Evolutionary conservation across 2,329 filamentous ascomycete genomes (phyloP), one percentile per base, ranked within the genome.

Genomic region (Chalaropsis thielavioides): DNA sequence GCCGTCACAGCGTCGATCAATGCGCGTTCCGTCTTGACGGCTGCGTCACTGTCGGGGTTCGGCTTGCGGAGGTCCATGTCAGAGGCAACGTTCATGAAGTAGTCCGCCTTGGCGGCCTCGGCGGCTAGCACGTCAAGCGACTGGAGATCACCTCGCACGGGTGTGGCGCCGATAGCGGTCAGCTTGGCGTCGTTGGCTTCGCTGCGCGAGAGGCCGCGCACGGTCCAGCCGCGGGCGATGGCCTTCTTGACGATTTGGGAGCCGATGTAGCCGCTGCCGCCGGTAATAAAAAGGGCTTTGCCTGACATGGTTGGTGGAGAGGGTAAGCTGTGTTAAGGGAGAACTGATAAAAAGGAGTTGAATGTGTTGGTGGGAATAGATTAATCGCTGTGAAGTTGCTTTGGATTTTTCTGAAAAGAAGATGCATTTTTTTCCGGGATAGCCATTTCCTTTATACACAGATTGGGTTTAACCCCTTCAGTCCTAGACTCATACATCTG

Each of bases 11-110:
- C 74, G 56, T 73, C 70, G 6, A 77, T 68, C 4, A 74, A 75
- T 0, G 71, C 73, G 4, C 69, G 70, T 64, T 78, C 75, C 40
- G 71, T 71, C 38, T 67, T 64, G 17, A 72, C 60, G 4, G 71
- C 68, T 3, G 71, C 62, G 13, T 71, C 68, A 35, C 70, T 72
- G 2, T 70, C 69, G 62, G 73, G 73, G 35, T 69, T 68, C 68
- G 71, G 70, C 49, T 71, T 68, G 43, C 69, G 67, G 68, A 71
- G 70, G 54, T 71, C 68, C 61, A 74, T 72, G 19, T 74, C 68
- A 63, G 73, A 71, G 3, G 75, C 78, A 5, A 80, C 72, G 67
- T 77, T 75, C 3, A 80, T 69, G 6, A 80, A 75, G n/a, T 72
- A 69, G 64, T 80, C 76, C 5, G 77, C 76, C 10, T 70, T 66